phyloP scores from a whole-genome alignment of 1,139 yeast genomes.

The Saccharomyces uvarum region DNA sequence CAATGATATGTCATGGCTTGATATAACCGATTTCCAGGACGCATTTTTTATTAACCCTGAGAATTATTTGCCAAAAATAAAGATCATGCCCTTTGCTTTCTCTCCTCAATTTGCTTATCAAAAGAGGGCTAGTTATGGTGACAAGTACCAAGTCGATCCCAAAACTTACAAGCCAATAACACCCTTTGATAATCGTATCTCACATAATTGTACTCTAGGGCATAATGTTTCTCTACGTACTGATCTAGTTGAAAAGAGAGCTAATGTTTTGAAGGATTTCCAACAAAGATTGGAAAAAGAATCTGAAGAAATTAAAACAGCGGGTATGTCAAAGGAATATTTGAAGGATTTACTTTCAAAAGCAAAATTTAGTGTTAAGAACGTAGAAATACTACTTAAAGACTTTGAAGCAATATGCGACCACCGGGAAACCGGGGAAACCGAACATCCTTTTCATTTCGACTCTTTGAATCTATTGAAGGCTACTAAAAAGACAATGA shows the following conservation, averaged over 20 bases:
- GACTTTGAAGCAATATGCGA: constrained; percentile 15
- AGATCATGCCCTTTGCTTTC: constrained; percentile 55
- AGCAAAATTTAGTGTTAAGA: constrained; percentile 25
- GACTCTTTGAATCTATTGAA: constrained; percentile 1
- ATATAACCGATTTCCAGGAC: constrained; percentile 73
- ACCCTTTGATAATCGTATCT: constrained; percentile 41
- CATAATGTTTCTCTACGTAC: constrained; percentile 18
- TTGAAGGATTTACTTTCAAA: constrained; percentile 17
- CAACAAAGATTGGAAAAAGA: constrained; percentile 17
- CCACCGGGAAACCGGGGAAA: constrained; percentile 2
- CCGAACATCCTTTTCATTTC: constrained; percentile 2
- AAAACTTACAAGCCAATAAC: constrained; percentile 29
- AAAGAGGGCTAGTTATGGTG: constrained; percentile 50
- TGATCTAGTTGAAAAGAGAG: constrained; percentile 20
- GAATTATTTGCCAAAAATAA: constrained; percentile 47
- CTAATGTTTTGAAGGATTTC: constrained; percentile 20
- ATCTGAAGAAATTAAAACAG: constrained; percentile 5
- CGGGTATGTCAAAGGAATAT: constrained; percentile 12
- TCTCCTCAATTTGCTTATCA: constrained; percentile 74
- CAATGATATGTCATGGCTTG: constrained; percentile 63
- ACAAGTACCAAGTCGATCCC: constrained; percentile 33
- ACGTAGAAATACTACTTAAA: constrained; percentile 37
- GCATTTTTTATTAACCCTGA: constrained; percentile 38
- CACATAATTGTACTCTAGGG: constrained; percentile 63
- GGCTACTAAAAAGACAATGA: neutral